These are phyloP conservation scores for Fragaria nilgerrensis DNA, from an alignment of 306 rosid genomes.

Conservation along the genomic window DNA sequence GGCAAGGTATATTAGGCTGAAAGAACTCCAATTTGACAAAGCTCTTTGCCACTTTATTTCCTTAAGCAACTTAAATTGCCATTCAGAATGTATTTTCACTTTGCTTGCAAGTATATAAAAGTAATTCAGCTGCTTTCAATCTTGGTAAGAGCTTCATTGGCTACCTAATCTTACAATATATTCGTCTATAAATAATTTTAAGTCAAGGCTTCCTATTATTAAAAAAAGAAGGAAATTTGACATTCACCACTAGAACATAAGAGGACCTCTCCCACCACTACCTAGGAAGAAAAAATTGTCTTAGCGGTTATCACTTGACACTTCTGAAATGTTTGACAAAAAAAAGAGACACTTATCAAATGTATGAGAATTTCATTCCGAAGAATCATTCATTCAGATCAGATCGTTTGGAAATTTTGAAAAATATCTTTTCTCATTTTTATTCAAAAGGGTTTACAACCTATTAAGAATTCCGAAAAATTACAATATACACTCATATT, in stretches of 20 bases:
- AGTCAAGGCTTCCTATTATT: neutral
- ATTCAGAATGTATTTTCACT: neutral
- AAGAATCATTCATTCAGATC: too few relatives aligned
- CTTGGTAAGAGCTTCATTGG: neutral
- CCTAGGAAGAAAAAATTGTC: neutral
- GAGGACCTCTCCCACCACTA: neutral
- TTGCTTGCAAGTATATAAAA: constrained; percentile 6
- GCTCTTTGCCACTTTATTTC: neutral
- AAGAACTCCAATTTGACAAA: neutral
- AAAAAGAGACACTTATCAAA: too few relatives aligned
- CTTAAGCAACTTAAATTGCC: constrained; percentile 13
- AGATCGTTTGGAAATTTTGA: too few relatives aligned
- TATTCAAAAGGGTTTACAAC: too few relatives aligned
- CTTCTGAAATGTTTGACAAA: too few relatives aligned
- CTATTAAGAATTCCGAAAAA: too few relatives aligned
- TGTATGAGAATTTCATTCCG: too few relatives aligned
- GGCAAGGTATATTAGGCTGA: neutral
- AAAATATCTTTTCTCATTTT: too few relatives aligned
- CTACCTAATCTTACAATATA: neutral
- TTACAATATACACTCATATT: too few relatives aligned
- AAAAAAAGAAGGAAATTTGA: neutral
- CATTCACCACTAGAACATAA: neutral
- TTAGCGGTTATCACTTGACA: neutral
- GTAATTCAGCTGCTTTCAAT: neutral
- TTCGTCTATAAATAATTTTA: neutral